These are phyloP conservation scores for Wickerhamiella slavikovae DNA, from an alignment of 805 yeast species.

Conservation along the genomic window DNA sequence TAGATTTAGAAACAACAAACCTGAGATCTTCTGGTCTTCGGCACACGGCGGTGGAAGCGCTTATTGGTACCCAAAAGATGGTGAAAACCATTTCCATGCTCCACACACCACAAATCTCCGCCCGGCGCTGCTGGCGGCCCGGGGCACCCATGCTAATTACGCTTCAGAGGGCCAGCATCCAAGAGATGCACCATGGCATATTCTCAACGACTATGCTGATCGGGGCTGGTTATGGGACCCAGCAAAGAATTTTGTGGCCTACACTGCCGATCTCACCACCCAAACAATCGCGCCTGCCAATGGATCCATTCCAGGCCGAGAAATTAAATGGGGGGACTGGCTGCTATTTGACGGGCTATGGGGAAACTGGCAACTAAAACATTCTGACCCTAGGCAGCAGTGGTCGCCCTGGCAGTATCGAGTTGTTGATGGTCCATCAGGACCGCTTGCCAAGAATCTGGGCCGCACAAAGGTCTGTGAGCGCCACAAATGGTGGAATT, in stretches of 20 bases:
- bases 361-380: conserved; percentile 63
- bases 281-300: conserved; percentile 21
- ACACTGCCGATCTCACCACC: conserved; percentile 65
- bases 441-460: conserved; percentile 68
- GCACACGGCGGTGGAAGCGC: conserved; percentile 98
- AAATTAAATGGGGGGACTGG: conserved; percentile 47
- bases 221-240: conserved; percentile 96
- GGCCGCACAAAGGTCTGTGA: conserved; percentile 57
- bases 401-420: conserved; percentile 82
- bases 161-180: conserved; percentile 92
- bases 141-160: conserved; percentile 96
- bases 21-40: conserved; percentile 82
- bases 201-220: conserved; percentile 82
- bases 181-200: conserved; percentile 84
- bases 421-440: conserved; percentile 82
- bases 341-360: conserved; percentile 62
- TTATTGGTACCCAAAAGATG: too few species aligned
- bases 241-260: conserved; percentile 55
- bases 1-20: conserved; percentile 53
- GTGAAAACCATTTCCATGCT: conserved; percentile 52
- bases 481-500: conserved; percentile 81
- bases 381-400: conserved; percentile 56
- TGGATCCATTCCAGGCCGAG: conserved; percentile 29
- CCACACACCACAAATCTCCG: conserved; percentile 20
- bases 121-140: conserved; percentile 72